Evolutionary conservation across 768 basidiomycete species (phyloP).

Genomic region (Mycena rebaudengoi): DNA sequence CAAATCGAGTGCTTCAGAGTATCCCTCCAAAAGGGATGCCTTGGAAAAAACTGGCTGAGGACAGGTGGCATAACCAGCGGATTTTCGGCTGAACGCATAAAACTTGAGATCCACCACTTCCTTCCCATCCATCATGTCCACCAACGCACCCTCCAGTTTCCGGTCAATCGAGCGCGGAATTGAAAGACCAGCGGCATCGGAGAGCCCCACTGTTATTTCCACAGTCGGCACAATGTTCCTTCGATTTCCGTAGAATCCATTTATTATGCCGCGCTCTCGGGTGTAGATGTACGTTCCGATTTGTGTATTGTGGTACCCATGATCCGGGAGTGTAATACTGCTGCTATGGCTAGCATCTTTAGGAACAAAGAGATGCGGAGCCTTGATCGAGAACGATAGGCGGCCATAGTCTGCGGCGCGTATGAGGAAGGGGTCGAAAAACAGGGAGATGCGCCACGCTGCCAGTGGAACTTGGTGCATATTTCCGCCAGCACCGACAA

Average conservation of each 20-base stretch:
- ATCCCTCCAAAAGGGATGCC: background rate
- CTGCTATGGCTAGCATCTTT: background rate
- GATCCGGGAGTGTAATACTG: background rate
- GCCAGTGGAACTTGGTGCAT: no score
- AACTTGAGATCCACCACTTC: slow-evolving; percentile 16
- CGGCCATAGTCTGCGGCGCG: background rate
- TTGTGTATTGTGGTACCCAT: background rate
- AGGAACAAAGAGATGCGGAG: background rate
- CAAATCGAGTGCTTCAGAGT: slow-evolving; percentile 9
- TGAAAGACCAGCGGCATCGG: background rate
- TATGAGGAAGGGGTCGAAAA: slow-evolving; percentile 9
- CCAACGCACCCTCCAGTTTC: background rate
- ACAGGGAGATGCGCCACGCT: background rate
- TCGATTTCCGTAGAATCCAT: no score
- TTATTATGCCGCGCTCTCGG: background rate
- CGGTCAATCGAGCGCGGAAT: background rate
- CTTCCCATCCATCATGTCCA: background rate
- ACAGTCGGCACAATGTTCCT: no score
- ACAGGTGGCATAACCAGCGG: background rate
- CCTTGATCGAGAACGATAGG: background rate
- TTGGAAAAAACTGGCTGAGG: slow-evolving; percentile 6
- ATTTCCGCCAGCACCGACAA: background rate
- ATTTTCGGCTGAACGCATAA: slow-evolving; percentile 2
- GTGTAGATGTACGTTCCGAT: background rate
- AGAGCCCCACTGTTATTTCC: background rate